Percentiles rank a stretch among this genome's conserved stretches.
These are phyloP conservation scores for Alliaria petiolata DNA, from an alignment of 345 rosid species.

Conservation along the genomic window DNA sequence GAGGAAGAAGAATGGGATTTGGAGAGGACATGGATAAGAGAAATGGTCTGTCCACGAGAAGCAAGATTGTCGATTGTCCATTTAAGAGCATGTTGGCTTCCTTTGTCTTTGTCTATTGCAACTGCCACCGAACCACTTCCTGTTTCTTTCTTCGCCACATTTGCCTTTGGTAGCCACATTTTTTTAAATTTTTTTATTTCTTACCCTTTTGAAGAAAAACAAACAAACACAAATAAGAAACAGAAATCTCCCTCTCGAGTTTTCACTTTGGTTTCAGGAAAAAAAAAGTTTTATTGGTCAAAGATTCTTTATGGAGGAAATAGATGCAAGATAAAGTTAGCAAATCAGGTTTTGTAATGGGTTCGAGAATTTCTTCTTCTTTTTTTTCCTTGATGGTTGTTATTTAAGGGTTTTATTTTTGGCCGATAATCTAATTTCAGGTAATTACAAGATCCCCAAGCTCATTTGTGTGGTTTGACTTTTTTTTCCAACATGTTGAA, in stretches of 20 bases:
- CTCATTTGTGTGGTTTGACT: conserved; percentile 7
- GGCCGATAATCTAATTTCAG: conserved; percentile 30
- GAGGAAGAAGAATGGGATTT: no score
- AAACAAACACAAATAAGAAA: not conserved
- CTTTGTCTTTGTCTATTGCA: conserved; percentile 82
- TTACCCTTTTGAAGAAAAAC: not conserved
- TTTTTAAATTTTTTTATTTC: not conserved
- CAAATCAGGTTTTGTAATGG: conserved; percentile 4
- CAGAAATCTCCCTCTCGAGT: not conserved
- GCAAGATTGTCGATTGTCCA: conserved; percentile 83
- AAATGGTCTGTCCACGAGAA: conserved; percentile 60
- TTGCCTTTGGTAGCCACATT: conserved; percentile 44
- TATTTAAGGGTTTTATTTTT: conserved; percentile 29
- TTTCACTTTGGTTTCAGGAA: not conserved
- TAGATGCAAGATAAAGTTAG: not conserved
- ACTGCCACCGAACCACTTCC: conserved; percentile 67
- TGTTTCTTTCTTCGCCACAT: conserved; percentile 34
- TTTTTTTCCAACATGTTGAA: not conserved
- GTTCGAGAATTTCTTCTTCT: not conserved
- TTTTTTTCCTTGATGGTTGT: conserved; percentile 9
- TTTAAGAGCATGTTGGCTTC: conserved; percentile 72
- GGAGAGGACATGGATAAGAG: conserved; percentile 64
- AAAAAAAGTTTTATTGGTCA: not conserved
- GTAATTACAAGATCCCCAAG: not conserved
- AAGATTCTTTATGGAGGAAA: not conserved